Percentiles rank a stretch among this genome's conserved stretches.
Evolutionary conservation across 1,284 basidiomycete genomes (phyloP).

Genomic region (Hypsizygus ulmarius): DNA sequence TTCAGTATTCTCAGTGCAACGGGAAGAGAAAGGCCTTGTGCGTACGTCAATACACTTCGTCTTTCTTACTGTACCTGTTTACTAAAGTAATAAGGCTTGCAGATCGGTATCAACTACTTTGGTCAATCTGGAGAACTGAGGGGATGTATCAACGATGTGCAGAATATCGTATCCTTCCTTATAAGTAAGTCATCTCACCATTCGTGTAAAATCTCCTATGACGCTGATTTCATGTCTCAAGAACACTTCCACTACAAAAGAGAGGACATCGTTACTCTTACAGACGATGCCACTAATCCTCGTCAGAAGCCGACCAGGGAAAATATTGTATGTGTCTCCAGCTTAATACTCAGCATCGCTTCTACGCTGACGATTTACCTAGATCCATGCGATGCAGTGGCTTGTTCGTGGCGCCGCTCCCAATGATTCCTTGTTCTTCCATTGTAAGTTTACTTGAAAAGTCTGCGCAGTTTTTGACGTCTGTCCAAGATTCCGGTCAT

Average conservation of each 20-base stretch:
- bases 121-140: conserved; percentile 60
- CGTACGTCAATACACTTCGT: conserved; percentile 38
- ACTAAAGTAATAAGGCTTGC: background rate
- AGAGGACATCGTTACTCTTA: conserved; percentile 86
- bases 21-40: conserved; percentile 80
- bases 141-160: conserved; percentile 89
- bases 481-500: conserved; percentile 66
- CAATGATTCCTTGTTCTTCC: conserved; percentile 90
- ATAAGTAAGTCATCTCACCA: conserved; percentile 44
- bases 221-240: conserved; percentile 23
- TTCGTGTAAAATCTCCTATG: background rate
- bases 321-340: conserved; percentile 67
- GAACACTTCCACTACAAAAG: conserved; percentile 68
- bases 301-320: conserved; percentile 68
- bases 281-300: conserved; percentile 68
- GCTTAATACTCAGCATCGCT: background rate
- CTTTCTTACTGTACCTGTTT: background rate
- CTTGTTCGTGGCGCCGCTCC: conserved; percentile 76
- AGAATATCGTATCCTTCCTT: conserved; percentile 75
- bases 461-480: background rate
- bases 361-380: conserved; percentile 3
- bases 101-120: conserved; percentile 86
- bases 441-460: conserved; percentile 54
- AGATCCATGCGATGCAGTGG: conserved; percentile 86
- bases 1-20: conserved; percentile 84